Percentiles rank a stretch among this genome's conserved stretches.
Evolutionary conservation across 169 alveolate genomes (phyloP).

Genomic region (Hepatocystis sp.): DNA sequence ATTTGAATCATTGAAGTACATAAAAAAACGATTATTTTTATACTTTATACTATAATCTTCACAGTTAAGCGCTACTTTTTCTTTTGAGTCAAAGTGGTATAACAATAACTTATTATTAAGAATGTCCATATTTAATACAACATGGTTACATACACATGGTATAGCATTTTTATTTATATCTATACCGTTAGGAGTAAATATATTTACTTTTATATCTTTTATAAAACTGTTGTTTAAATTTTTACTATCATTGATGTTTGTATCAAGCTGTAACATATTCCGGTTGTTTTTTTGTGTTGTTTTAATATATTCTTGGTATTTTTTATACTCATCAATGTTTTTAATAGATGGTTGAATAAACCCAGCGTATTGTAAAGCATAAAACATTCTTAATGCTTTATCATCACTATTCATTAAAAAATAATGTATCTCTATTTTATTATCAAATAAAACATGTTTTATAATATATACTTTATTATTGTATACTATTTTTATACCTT

Average conservation of each 20-base stretch:
- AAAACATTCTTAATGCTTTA: constrained; percentile 75
- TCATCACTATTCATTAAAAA: constrained; percentile 55
- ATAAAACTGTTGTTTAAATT: neutral
- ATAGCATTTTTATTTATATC: constrained; percentile 42
- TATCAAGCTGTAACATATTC: too few species aligned
- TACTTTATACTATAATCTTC: constrained; percentile 28
- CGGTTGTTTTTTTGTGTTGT: constrained; percentile 2
- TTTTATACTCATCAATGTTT: constrained; percentile 35
- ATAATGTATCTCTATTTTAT: constrained; percentile 45
- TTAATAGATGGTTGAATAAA: constrained; percentile 81
- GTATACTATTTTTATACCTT: constrained; percentile 24
- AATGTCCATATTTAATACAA: constrained; percentile 26
- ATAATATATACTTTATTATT: constrained; percentile 37
- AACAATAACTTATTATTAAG: too few species aligned
- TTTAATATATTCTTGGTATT: constrained; percentile 33
- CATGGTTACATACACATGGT: constrained; percentile 43
- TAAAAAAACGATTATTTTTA: constrained; percentile 49
- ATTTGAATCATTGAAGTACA: constrained; percentile 31
- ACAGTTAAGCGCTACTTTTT: too few species aligned
- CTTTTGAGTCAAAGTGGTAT: too few species aligned
- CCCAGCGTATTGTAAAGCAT: constrained; percentile 85
- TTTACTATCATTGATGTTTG: too few species aligned
- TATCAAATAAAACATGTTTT: constrained; percentile 27
- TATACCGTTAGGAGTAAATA: constrained; percentile 71
- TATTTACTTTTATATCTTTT: constrained; percentile 30